Evolutionary conservation across 257 asterid genomes (phyloP).

Genomic region (Cynanchum wilfordii): DNA sequence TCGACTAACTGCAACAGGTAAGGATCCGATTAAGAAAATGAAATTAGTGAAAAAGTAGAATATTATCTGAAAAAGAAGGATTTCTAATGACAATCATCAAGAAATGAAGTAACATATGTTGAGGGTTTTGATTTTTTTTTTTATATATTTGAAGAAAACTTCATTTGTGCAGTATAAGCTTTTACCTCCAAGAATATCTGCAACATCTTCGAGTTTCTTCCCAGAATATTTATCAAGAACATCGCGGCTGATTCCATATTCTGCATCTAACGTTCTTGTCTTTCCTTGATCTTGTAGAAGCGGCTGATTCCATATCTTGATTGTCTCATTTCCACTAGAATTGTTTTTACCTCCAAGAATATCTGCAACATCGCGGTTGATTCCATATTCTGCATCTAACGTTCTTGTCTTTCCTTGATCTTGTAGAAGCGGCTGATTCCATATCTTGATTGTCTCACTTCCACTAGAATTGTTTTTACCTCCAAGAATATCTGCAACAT

Average conservation of each 20-base stretch:
- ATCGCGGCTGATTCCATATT: slow-evolving; percentile 6
- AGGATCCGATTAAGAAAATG: not conserved
- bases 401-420: slow-evolving; percentile 2
- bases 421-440: too few relatives aligned
- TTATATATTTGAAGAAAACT: not conserved
- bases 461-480: too few relatives aligned
- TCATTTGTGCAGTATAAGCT: not conserved
- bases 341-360: slow-evolving; percentile 13
- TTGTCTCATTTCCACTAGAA: too few relatives aligned
- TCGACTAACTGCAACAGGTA: slow-evolving; percentile 6
- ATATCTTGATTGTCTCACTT: too few relatives aligned
- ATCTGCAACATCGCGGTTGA: slow-evolving; percentile 1
- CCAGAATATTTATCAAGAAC: slow-evolving; percentile 11
- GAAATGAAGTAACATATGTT: not conserved
- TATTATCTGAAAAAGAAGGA: not conserved
- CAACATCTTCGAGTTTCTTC: slow-evolving; percentile 12
- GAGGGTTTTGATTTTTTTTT: not conserved
- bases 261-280: not conserved
- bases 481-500: slow-evolving; percentile 8
- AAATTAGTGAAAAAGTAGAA: not conserved
- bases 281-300: too few relatives aligned
- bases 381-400: slow-evolving; percentile 3
- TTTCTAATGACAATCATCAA: not conserved
- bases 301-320: too few relatives aligned
- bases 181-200: slow-evolving; percentile 6